Evolutionary conservation across 2,329 filamentous ascomycete genomes (phyloP).

Genomic region (Fusarium siculi): DNA sequence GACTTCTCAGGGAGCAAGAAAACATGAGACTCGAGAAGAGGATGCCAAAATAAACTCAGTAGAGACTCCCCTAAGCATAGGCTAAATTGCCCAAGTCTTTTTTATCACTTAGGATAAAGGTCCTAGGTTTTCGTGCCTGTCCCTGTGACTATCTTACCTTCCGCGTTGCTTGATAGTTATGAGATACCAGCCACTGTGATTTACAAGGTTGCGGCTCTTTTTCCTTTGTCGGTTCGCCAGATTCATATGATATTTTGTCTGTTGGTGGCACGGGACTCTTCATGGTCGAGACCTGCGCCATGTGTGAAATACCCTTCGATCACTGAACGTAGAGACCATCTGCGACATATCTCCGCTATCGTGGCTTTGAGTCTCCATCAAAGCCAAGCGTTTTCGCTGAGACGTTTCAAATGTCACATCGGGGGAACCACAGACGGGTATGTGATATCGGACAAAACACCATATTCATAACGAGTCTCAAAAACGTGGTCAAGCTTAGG

Average conservation of each 20-base stretch:
- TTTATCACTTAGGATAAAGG: neutral
- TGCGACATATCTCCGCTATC: constrained; percentile 3
- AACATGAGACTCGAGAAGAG: neutral
- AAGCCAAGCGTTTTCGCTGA: neutral
- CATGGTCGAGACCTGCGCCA: constrained; percentile 2
- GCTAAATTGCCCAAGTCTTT: neutral
- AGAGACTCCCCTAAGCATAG: neutral
- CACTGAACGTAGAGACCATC: neutral
- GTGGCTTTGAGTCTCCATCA: constrained; percentile 17
- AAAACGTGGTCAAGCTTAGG: constrained; percentile 9
- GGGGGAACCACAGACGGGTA: neutral
- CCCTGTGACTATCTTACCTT: neutral
- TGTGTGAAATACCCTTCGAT: neutral
- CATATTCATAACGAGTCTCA: constrained; percentile 1
- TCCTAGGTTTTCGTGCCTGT: neutral
- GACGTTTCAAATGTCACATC: neutral
- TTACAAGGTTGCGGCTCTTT: constrained; percentile 11
- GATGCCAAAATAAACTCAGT: neutral
- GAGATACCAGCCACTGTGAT: neutral
- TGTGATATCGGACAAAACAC: constrained; percentile 22
- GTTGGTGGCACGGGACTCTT: neutral
- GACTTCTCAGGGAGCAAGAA: neutral
- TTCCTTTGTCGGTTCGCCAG: constrained; percentile 8
- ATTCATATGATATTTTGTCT: neutral
- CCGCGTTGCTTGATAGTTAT: neutral